A percentile compares a stretch with the other conserved stretches of the same genome.
Conservation (phyloP, 2,329 filamentous ascomycete species). For the Setomelanomma holmii region DNA sequence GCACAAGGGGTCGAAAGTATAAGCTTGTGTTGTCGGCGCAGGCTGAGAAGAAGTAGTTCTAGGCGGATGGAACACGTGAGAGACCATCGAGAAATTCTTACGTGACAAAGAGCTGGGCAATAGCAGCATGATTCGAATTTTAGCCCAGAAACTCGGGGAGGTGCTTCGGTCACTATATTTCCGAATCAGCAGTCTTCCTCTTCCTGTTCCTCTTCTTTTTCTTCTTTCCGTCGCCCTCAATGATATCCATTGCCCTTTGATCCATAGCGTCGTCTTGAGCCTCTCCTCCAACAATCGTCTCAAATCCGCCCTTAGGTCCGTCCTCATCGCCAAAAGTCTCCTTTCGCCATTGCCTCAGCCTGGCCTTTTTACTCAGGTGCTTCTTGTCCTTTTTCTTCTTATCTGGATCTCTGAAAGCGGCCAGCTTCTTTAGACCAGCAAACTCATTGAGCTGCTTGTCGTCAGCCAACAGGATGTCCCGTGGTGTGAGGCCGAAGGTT, state of each 20-base stretch:
- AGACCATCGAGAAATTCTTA: too few species aligned
- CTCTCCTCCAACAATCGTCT: constrained; percentile 26
- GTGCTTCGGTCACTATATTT: constrained; percentile 16
- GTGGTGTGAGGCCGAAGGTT: constrained; percentile 85
- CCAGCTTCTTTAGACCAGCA: constrained; percentile 93
- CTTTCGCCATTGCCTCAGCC: constrained; percentile 83
- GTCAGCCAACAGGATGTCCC: constrained; percentile 89
- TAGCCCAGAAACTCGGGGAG: too few species aligned
- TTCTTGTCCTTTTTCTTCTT: constrained; percentile 92
- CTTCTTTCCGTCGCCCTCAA: constrained; percentile 29
- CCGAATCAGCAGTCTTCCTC: constrained; percentile 22
- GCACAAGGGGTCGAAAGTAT: too few species aligned
- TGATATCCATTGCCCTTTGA: constrained; percentile 13
- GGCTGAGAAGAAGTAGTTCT: too few species aligned
- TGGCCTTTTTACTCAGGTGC: constrained; percentile 88
- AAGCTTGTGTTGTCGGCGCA: too few species aligned
- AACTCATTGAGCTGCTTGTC: constrained; percentile 88
- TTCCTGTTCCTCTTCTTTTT: constrained; percentile 37
- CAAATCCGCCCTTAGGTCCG: constrained; percentile 55
- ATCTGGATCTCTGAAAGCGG: constrained; percentile 83
- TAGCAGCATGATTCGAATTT: too few species aligned
- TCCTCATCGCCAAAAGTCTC: constrained; percentile 70
- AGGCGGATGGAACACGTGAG: too few species aligned
- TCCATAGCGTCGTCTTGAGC: constrained; percentile 1
- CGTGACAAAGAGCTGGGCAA: too few species aligned